These are phyloP conservation scores for Fraxinus albicans DNA, from an alignment of 305 asterid genomes.

Conservation along the genomic window DNA sequence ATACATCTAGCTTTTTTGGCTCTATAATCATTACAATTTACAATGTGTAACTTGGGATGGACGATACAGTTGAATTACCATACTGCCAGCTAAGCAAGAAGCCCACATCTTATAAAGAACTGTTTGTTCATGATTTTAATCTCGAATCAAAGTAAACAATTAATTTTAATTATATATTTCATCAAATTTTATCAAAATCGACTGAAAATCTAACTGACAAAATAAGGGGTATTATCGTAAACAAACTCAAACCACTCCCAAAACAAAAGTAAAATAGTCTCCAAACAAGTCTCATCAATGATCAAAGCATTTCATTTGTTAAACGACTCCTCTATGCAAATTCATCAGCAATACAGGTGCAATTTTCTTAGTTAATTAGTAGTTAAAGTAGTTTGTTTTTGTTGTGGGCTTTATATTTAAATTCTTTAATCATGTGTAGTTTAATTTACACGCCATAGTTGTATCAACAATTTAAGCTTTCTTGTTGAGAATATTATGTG, in stretches of 20 bases:
- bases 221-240: slow-evolving; percentile 28
- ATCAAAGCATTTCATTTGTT: slow-evolving; percentile 1
- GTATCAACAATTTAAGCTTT: slow-evolving; percentile 4
- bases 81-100: background rate
- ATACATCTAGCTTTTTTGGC: too few relatives aligned
- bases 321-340: slow-evolving; percentile 24
- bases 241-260: background rate
- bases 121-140: too few relatives aligned
- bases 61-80: background rate
- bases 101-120: background rate
- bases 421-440: background rate
- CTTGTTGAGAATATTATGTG: background rate
- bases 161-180: too few relatives aligned
- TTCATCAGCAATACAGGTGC: slow-evolving; percentile 24
- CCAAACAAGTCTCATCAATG: slow-evolving; percentile 20
- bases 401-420: background rate
- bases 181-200: too few relatives aligned
- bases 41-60: too few relatives aligned
- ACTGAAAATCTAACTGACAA: too few relatives aligned
- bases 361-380: background rate
- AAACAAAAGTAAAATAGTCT: background rate
- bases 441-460: slow-evolving; percentile 2
- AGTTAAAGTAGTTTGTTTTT: background rate
- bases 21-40: too few relatives aligned
- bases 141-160: too few relatives aligned